Base-by-base conservation (phyloP, 805 yeast genomes). In the Candida berthetii region DNA sequence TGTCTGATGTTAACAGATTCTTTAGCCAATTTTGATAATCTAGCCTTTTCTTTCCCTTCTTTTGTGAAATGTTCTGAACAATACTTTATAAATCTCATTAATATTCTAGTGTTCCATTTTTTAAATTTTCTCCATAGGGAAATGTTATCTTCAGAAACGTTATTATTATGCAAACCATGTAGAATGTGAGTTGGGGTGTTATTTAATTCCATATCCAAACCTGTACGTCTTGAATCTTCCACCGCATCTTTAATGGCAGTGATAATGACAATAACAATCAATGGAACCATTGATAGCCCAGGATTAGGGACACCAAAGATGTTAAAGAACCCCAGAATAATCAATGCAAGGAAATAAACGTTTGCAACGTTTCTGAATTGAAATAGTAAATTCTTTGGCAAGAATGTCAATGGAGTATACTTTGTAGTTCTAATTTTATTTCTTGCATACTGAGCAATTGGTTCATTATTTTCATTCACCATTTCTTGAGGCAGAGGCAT, bases 401-500 rank as follows among this genome's bases (percentile, higher is more conserved):
- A 49, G 56, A 91, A 91, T 8, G 88, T 70, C 36, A 93, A 58
- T 6, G 98, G 96, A 2, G 97, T 91, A 62, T 91, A 91, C 66
- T 88, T 91, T 3, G 99, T 88, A 0, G 98, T 89, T 67, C 97
- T 79, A 51, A 93, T 87, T 61, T 93, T 90, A 68, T 91, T 91
- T 54, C 96, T 74, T 10, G 95, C 80, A 57, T 85, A 91, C n/a
- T 62, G 58, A 0, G 71, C 68, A 16, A 54, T 56, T 2, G 91
- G 85, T 31, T 74, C 71, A 13, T 83, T 82, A 2, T 80, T 72
- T 55, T 78, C 79, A 45, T 80, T 82, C 17, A 77, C 38, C 58
- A 71, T 62, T 31, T 74, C 73, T 18, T 71, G 76, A 1, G 93
- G 89, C 22, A 85, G 58, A 3, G 69, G 67, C 52, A 74, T 55